Conservation (phyloP, 2,329 filamentous ascomycete genomes). For the Waltergamsia citrina region DNA sequence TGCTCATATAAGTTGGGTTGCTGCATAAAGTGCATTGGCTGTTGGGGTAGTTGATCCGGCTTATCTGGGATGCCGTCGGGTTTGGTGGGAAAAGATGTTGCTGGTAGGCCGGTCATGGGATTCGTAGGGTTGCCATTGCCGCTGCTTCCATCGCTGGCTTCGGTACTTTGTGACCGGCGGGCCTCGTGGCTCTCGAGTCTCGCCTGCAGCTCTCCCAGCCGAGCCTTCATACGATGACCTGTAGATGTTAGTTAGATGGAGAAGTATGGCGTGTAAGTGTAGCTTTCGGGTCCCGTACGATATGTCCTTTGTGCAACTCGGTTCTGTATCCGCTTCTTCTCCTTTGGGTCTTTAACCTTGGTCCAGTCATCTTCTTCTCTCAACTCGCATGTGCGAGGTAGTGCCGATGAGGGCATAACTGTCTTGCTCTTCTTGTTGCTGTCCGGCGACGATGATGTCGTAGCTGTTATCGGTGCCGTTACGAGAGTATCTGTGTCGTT, state of each 20-base stretch:
- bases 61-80: neutral
- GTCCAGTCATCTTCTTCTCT: conserved; percentile 18
- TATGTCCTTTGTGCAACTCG: conserved; percentile 20
- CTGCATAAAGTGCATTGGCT: conserved; percentile 3
- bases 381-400: conserved; percentile 7
- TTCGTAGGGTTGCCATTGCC: too few relatives aligned
- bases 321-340: conserved; percentile 22
- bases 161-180: conserved; percentile 3
- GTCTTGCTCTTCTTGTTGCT: conserved; percentile 3
- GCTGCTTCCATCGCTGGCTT: conserved; percentile 1
- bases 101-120: neutral
- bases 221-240: conserved; percentile 21
- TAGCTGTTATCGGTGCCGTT: neutral
- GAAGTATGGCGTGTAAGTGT: neutral
- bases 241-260: neutral
- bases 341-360: conserved; percentile 15
- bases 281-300: conserved; percentile 8
- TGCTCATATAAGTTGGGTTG: conserved; percentile 9
- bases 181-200: conserved; percentile 17
- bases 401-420: conserved; percentile 2
- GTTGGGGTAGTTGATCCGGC: neutral
- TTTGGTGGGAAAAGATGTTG: neutral
- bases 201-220: conserved; percentile 18
- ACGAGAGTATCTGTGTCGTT: too few relatives aligned
- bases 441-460: neutral